Base-by-base conservation (phyloP, 2,329 filamentous ascomycete species). In the Xylaria sp. region DNA sequence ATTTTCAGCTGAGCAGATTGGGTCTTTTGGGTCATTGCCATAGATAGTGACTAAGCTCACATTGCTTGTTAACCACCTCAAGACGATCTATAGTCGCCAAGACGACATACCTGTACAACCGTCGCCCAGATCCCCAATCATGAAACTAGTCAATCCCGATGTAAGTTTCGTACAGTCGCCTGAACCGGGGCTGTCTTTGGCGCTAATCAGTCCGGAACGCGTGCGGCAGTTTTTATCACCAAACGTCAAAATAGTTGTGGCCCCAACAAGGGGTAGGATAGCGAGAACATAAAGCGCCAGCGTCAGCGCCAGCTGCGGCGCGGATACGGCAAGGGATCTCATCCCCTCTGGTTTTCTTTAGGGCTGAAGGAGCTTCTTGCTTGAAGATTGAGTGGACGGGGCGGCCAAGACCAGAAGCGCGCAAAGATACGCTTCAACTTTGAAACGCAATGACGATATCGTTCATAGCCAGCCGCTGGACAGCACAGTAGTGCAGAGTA, bases 21-120 rank as follows among this genome's bases (percentile, higher is more conserved):
- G 54, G 17, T 66, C 66, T 23, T 63, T 28, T 4, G 49, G 31
- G 11, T 66, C 68, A 36, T 61, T 3, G 48, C 66, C 68, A 38
- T 70, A 70, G 20, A 70, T 63, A 6, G 68, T 70, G 42, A 58
- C 68, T 70, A 63, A 62, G 36, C 13, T 58, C 66, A 17, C 51
- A 48, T 68, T 62, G 10, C 31, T 51, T 48, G 61, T 68, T 31
- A 67, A 42, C 26, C 33, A 60, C 17, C 42, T 57, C 36, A 54
- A 26, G 13, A 46, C 11, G 36, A n/a, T 38, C 20, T 6, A 38
- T 1, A 38, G n/a, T n/a, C 20, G 31, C 9, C 26, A 44, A 40
- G 10, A 38, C 46, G 42, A 63, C 63, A 49, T 68, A 70, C 68
- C 63, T 63, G 53, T 10, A 31, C 68, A 70, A n/a, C 49, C 63